These are phyloP conservation scores for Aschersonia sp. DNA, from an alignment of 2,329 filamentous ascomycete species.

Conservation along the genomic window DNA sequence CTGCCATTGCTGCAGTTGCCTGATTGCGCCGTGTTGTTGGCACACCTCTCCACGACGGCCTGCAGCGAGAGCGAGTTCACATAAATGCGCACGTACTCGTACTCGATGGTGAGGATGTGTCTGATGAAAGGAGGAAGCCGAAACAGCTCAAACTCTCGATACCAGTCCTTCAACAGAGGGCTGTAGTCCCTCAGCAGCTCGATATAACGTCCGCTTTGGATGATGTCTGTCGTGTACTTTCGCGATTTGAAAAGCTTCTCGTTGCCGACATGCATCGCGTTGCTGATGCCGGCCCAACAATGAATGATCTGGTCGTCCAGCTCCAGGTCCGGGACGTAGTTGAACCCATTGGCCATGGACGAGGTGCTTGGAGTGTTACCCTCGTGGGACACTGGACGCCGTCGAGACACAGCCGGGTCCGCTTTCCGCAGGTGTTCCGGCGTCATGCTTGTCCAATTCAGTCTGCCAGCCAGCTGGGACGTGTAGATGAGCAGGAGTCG, in stretches of 20 bases:
- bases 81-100: conserved; percentile 88
- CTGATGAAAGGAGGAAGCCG: conserved; percentile 50
- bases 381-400: conserved; percentile 34
- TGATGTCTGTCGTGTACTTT: conserved; percentile 77
- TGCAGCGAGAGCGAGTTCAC: conserved; percentile 89
- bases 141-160: conserved; percentile 67
- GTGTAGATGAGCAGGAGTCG: conserved; percentile 81
- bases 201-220: conserved; percentile 74
- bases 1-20: conserved; percentile 19
- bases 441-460: conserved; percentile 90
- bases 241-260: conserved; percentile 77
- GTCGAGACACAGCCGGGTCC: conserved; percentile 39
- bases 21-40: conserved; percentile 50
- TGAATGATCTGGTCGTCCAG: conserved; percentile 60
- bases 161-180: conserved; percentile 66
- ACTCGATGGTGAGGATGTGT: conserved; percentile 83
- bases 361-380: conserved; percentile 48
- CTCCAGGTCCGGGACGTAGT: conserved; percentile 52
- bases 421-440: conserved; percentile 49
- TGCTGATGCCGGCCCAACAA: conserved; percentile 89
- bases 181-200: conserved; percentile 69
- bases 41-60: conserved; percentile 86
- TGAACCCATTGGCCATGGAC: conserved; percentile 42
- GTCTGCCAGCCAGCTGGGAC: conserved; percentile 80
- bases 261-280: conserved; percentile 84